Percentiles rank a stretch among this genome's conserved stretches.
Evolutionary conservation across 1,284 basidiomycete genomes (phyloP).

Genomic region (Chondrostereum purpureum): DNA sequence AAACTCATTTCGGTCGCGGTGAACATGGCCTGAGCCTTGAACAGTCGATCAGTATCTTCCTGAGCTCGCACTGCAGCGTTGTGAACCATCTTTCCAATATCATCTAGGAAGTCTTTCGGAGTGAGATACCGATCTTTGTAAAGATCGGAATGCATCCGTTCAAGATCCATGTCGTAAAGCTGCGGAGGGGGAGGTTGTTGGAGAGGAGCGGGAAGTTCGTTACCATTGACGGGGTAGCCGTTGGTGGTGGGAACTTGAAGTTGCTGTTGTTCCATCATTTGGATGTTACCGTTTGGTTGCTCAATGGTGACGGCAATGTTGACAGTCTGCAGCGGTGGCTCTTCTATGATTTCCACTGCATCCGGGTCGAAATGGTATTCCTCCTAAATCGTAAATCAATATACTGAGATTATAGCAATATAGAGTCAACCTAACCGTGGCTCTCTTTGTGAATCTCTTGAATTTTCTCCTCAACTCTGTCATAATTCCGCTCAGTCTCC

Average conservation of each 20-base stretch:
- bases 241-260: constrained; percentile 13
- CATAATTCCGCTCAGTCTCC: constrained; percentile 81
- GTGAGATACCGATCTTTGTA: constrained; percentile 87
- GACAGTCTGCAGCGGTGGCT: constrained; percentile 15
- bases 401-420: constrained; percentile 2
- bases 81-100: constrained; percentile 83
- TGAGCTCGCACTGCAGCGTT: constrained; percentile 69
- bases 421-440: constrained; percentile 48
- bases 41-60: constrained; percentile 72
- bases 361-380: constrained; percentile 60
- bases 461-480: constrained; percentile 90
- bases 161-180: constrained; percentile 82
- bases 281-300: constrained; percentile 5
- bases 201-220: constrained; percentile 9
- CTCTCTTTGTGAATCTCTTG: constrained; percentile 83
- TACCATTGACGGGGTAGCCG: constrained; percentile 26
- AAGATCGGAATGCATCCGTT: constrained; percentile 83
- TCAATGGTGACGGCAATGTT: constrained; percentile 30
- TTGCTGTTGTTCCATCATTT: constrained; percentile 1
- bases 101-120: constrained; percentile 81
- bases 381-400: constrained; percentile 38
- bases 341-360: constrained; percentile 18
- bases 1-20: constrained; percentile 84
- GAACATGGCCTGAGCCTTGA: constrained; percentile 86
- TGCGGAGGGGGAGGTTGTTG: constrained; percentile 15